Percentiles rank a stretch among this genome's conserved stretches.
phyloP scores from a whole-genome alignment of 2,329 filamentous ascomycete genomes.

The Akanthomyces dipterigenus region DNA sequence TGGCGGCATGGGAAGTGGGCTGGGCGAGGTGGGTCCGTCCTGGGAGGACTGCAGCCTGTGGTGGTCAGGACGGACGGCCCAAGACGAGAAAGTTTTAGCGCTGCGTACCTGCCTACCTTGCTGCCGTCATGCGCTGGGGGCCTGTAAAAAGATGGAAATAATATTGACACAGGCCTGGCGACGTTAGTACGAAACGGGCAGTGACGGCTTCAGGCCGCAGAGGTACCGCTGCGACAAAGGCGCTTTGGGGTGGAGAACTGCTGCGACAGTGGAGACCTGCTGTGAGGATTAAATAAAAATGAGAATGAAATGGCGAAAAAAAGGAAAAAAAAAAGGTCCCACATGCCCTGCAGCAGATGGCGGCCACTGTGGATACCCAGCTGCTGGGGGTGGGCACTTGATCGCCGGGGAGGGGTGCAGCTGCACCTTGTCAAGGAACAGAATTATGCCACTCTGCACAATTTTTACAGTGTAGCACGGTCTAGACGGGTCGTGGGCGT shows the following conservation, averaged over 20 bases:
- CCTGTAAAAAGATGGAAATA: background rate
- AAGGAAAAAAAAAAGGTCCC: constrained; percentile 1
- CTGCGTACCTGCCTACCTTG: constrained; percentile 9
- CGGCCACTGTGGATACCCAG: background rate
- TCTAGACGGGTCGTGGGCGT: background rate
- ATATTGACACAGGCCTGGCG: background rate
- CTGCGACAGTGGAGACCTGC: background rate
- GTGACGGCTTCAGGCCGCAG: background rate
- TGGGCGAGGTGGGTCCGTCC: background rate
- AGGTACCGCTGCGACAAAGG: constrained; percentile 1
- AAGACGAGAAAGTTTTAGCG: constrained; percentile 10
- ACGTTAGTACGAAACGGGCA: constrained; percentile 1
- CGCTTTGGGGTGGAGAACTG: background rate
- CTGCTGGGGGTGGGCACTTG: constrained; percentile 8
- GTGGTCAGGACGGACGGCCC: background rate
- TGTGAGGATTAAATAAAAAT: background rate
- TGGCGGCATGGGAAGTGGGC: constrained; percentile 9
- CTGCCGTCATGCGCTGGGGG: constrained; percentile 1
- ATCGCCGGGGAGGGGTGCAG: constrained; percentile 5
- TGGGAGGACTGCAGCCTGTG: background rate
- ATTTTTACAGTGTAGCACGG: background rate
- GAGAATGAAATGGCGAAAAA: background rate
- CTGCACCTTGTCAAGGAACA: background rate
- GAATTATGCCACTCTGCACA: background rate
- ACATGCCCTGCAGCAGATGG: constrained; percentile 10